Percentiles rank a stretch among this genome's conserved stretches.
Evolutionary conservation across 2,329 filamentous ascomycete genomes (phyloP).

Genomic region (Lachnellula willkommii): DNA sequence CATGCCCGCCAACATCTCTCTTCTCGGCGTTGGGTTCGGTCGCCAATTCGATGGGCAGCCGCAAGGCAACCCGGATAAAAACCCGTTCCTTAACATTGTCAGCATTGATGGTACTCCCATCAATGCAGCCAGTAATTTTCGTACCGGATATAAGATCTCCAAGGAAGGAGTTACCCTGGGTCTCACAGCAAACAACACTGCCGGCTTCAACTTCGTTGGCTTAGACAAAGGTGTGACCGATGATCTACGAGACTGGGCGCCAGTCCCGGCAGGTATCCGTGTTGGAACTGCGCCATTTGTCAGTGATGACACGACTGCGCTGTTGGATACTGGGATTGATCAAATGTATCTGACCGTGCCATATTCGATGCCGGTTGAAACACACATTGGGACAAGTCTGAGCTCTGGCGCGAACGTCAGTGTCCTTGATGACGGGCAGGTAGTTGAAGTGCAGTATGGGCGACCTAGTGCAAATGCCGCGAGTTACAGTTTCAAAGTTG

Average conservation of each 20-base stretch:
- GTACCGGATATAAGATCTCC: conserved; percentile 8
- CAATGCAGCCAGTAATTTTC: background rate
- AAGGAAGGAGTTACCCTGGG: conserved; percentile 6
- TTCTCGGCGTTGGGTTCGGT: conserved; percentile 11
- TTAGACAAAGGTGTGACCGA: background rate
- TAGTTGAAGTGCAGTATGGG: background rate
- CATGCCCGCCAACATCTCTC: conserved; percentile 2
- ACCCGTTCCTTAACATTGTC: conserved; percentile 6
- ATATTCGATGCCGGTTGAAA: background rate
- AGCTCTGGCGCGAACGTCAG: background rate
- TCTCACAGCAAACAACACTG: conserved; percentile 1
- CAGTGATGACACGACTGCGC: background rate
- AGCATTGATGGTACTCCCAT: background rate
- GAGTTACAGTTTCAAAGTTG: conserved; percentile 3
- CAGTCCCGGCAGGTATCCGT: conserved; percentile 2
- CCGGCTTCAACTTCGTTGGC: background rate
- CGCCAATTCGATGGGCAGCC: conserved; percentile 9
- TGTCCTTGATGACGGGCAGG: background rate
- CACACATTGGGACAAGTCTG: background rate
- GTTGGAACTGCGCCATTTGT: conserved; percentile 2
- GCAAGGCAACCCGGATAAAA: conserved; percentile 15
- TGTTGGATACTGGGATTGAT: conserved; percentile 11
- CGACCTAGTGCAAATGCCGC: background rate
- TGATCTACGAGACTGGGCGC: conserved; percentile 4
- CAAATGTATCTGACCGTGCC: conserved; percentile 12